Conservation (phyloP, 805 yeast genomes). For the Myxozyma udenii region DNA sequence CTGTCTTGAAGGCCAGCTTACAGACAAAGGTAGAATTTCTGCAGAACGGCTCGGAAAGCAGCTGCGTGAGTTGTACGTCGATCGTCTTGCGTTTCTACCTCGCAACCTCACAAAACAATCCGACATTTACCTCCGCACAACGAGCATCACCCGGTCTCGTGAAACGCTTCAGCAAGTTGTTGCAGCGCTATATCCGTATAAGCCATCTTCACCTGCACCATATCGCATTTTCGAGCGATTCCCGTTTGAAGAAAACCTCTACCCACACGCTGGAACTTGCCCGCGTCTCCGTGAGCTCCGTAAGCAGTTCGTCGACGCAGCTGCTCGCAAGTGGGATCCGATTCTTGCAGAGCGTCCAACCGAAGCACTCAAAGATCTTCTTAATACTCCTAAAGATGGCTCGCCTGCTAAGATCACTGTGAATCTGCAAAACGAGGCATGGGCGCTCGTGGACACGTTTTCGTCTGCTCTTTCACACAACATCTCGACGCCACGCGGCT, state of each 20-base stretch:
- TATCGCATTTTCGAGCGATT: slow-evolving; percentile 21
- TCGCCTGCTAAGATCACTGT: slow-evolving; percentile 9
- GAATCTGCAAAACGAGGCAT: slow-evolving; percentile 10
- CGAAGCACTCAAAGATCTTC: slow-evolving; percentile 9
- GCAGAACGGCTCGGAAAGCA: slow-evolving; percentile 23
- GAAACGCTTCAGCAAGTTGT: slow-evolving; percentile 30
- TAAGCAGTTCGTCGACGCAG: slow-evolving; percentile 20
- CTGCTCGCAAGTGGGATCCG: slow-evolving; percentile 27
- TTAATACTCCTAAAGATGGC: slow-evolving; percentile 6
- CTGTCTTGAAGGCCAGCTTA: slow-evolving; percentile 27
- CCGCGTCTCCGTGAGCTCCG: slow-evolving; percentile 24
- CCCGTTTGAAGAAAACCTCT: slow-evolving; percentile 29
- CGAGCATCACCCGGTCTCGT: slow-evolving; percentile 27
- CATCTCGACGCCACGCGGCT: slow-evolving; percentile 15
- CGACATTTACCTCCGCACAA: slow-evolving; percentile 25
- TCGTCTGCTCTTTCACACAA: slow-evolving; percentile 22
- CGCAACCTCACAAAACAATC: slow-evolving; percentile 5
- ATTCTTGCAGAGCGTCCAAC: slow-evolving; percentile 12
- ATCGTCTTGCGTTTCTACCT: slow-evolving; percentile 25
- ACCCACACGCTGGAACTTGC: slow-evolving; percentile 21
- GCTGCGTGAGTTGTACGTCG: slow-evolving; percentile 26
- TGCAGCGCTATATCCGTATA: slow-evolving; percentile 27
- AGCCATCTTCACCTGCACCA: slow-evolving; percentile 14
- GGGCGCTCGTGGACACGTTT: slow-evolving; percentile 28
- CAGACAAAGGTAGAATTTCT: slow-evolving; percentile 27